Percentiles rank a stretch among this genome's conserved stretches.
Conservation (phyloP, 2,329 filamentous ascomycete genomes). For the Aspergillus persii region DNA sequence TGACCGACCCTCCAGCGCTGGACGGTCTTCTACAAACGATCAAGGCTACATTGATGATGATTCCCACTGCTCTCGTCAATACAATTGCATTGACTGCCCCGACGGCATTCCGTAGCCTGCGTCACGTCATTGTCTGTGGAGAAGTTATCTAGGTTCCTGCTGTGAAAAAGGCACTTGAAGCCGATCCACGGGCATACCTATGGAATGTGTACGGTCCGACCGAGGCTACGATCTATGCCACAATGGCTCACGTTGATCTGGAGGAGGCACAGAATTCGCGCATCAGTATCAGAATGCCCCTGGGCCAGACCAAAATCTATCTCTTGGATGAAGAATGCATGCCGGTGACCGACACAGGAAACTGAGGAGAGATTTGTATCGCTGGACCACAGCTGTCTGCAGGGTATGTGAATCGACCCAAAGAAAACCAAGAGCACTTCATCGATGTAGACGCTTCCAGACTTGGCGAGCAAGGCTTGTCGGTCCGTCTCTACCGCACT, state of each 20-base stretch:
- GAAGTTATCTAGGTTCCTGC: constrained; percentile 6
- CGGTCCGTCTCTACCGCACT: constrained; percentile 58
- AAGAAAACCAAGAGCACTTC: constrained; percentile 68
- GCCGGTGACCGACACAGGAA: constrained; percentile 44
- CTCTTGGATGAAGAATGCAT: constrained; percentile 1
- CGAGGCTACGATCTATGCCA: constrained; percentile 6
- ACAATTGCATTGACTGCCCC: neutral
- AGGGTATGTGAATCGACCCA: constrained; percentile 59
- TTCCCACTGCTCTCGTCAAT: constrained; percentile 6
- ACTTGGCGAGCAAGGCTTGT: constrained; percentile 33
- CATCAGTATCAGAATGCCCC: constrained; percentile 3
- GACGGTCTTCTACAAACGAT: neutral
- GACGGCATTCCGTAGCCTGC: constrained; percentile 3
- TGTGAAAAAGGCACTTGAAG: constrained; percentile 6
- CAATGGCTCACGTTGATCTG: neutral
- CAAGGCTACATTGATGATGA: neutral
- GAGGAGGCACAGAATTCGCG: constrained; percentile 1
- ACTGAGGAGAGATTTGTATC: constrained; percentile 74
- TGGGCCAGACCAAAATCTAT: constrained; percentile 6
- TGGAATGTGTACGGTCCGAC: constrained; percentile 18
- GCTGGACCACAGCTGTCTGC: constrained; percentile 73
- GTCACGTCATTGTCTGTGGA: constrained; percentile 5
- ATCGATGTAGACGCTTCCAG: neutral
- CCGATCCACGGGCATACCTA: constrained; percentile 7
- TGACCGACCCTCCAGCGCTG: neutral